Evolutionary conservation across 2,329 filamentous ascomycete genomes (phyloP), one percentile per base, ranked within the genome.

Genomic region (Ophiostoma montium): DNA sequence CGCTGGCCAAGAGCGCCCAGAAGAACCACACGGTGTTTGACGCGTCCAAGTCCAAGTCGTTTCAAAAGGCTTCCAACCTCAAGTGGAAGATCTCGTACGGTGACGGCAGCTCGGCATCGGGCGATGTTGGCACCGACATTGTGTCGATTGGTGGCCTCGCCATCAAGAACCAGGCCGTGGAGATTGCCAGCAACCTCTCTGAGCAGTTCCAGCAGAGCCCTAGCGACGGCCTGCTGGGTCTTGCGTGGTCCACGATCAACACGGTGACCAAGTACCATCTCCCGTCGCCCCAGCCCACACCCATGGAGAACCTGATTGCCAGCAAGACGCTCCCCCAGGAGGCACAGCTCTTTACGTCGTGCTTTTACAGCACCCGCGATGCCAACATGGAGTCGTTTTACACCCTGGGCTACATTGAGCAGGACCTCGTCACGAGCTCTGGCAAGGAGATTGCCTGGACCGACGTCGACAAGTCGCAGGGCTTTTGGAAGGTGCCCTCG

Each of bases 381-480:
- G 63, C 70, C 48, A 59, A 65, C 32, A 55, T 60, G 39, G 62
- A 70, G 52, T 75, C 72, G 0, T 86, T 84, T 66, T 86, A 82
- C 65, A 86, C 82, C 1, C 86, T 86, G 55, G 83, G 83, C 18
- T 82, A 70, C 61, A 81, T 86, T 58, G 82, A 86, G 57, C 59
- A 80, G 54, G 70, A 74, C n/a, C 70, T 75, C 0, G 68, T 84
- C 44, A 69, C 66, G 49, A 66, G 68, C 3, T 71, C 72, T 2
- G 71, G 70, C 30, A 60, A 72, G 52, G 68, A 76, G 2, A 73
- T 82, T 35, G 62, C 69, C 55, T 86, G 80, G 64, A 72, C 76
- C 0, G 9, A 41, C 8, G 64, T 86, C 45, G 77, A 86, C 63
- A 78, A 73, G 50, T 73, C 70, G 1, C 63, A 77, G 49, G 82